Evolutionary conservation across 2,329 filamentous ascomycete species (phyloP), one percentile per base, ranked within the genome.

Genomic region (Aspergillus pseudoterreus): DNA sequence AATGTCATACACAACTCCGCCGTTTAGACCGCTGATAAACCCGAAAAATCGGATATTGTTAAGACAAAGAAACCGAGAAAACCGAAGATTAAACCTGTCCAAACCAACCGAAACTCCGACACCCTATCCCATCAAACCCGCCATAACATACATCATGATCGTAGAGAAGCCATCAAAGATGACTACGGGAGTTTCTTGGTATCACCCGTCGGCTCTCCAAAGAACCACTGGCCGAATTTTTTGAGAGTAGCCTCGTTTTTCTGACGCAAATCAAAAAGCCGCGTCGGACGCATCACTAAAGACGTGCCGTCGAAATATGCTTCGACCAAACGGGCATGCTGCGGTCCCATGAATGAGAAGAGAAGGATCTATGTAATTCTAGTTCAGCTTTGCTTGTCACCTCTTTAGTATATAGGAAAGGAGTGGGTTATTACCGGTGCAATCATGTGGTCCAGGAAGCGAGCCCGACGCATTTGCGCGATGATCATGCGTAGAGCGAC

Each of bases 291-390:
- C 22, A 53, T 10, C 17, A 42, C 43, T 4, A 53, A n/a, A 11
- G 27, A 38, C 4, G 14, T 35, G n/a, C 51, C 51, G 8, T 53
- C 22, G 8, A 47, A 43, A 22, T 44, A 47, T 4, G 47, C 47
- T 27, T 53, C 47, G 30, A 53, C 30, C 12, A 50, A 21, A 9
- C 51, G 38, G 30, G 47, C 47, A 47, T 53, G 47, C 39, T 47
- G 47, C 4, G 47, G 51, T 15, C 47, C 43, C 30, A 53, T 32
- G 24, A 53, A 43, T 11, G 38, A 53, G 39, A 47, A 50, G 33
- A 35, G 33, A 11, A 35, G 33, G 33, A 35, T 35, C 33, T 35
- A 4, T 35, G n/a, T 2, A 35, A 35, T n/a, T 35, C 9, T 35
- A 35, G 33, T 4, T 35, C 33, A 35, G 5, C 33, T 11, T 11